phyloP scores from a whole-genome alignment of 2,329 filamentous ascomycete species.

The Ophiostoma piceae region DNA sequence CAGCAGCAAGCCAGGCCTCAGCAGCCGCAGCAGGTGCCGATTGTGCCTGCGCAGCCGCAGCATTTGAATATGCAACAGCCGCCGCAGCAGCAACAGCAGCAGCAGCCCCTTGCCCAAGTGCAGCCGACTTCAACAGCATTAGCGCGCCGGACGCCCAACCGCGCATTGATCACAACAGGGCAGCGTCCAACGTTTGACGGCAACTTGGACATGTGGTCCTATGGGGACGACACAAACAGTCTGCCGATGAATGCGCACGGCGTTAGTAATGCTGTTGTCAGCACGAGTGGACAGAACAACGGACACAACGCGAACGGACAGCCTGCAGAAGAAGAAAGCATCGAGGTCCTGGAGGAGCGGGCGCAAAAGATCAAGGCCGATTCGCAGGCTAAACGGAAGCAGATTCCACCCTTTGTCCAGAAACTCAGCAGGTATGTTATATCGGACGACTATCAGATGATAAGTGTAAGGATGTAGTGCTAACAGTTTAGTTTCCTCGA shows the following conservation, averaged over 20 bases:
- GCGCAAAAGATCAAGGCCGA: conserved; percentile 81
- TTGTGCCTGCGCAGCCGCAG: conserved; percentile 9
- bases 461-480: background rate
- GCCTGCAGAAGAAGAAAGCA: conserved; percentile 58
- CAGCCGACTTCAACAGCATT: conserved; percentile 43
- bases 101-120: conserved; percentile 28
- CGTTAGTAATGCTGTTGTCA: background rate
- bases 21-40: conserved; percentile 1
- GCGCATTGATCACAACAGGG: conserved; percentile 44
- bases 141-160: conserved; percentile 49
- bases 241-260: background rate
- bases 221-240: conserved; percentile 39
- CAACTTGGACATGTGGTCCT: conserved; percentile 40
- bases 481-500: conserved; percentile 70
- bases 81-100: conserved; percentile 11
- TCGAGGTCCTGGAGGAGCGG: conserved; percentile 73
- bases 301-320: conserved; percentile 27
- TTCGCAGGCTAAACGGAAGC: conserved; percentile 82
- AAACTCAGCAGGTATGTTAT: conserved; percentile 79
- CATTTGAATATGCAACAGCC: conserved; percentile 26
- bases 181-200: conserved; percentile 38
- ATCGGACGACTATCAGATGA: background rate
- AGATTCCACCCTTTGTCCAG: conserved; percentile 95
- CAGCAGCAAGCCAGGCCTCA: conserved; percentile 16
- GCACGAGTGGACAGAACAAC: background rate